Evolutionary conservation across 768 basidiomycete genomes (phyloP).

Genomic region (Porpolomopsis calyptriformis): DNA sequence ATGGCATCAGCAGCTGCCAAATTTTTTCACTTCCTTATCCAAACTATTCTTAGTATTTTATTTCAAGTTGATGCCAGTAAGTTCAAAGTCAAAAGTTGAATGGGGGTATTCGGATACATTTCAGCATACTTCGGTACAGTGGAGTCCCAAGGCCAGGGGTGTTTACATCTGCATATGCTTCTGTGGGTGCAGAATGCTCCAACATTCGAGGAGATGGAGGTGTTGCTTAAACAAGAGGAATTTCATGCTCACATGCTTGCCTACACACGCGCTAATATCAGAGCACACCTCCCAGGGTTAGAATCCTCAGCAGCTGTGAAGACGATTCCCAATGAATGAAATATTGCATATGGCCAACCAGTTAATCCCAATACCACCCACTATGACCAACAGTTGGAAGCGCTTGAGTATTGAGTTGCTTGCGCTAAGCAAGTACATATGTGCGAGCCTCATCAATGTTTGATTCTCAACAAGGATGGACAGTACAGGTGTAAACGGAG

Average conservation of each 20-base stretch:
- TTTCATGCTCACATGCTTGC: constrained; percentile 22
- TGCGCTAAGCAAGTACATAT: constrained; percentile 24
- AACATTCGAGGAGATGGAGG: constrained; percentile 11
- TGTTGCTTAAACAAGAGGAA: constrained; percentile 12
- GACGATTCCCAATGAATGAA: constrained; percentile 10
- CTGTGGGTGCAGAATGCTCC: constrained; percentile 28
- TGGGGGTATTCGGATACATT: constrained; percentile 22
- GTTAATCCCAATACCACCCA: constrained; percentile 17
- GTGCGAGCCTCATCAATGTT: constrained; percentile 19
- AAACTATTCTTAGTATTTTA: constrained; percentile 19
- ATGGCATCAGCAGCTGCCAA: no score
- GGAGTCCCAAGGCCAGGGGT: constrained; percentile 32
- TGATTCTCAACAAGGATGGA: constrained; percentile 5
- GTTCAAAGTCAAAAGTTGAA: constrained; percentile 4
- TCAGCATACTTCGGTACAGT: constrained; percentile 19
- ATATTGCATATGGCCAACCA: constrained; percentile 26
- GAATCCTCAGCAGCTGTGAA: constrained; percentile 11
- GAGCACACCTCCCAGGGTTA: constrained; percentile 17
- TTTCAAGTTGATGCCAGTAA: constrained; percentile 21
- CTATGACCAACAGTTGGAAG: constrained; percentile 6
- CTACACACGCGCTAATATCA: no score
- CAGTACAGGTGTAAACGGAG: constrained; percentile 23
- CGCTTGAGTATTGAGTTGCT: constrained; percentile 15
- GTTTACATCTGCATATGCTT: constrained; percentile 31
- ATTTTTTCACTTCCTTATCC: constrained; percentile 30